Evolutionary conservation across 228 moss, liverwort and hornwort species (phyloP), one percentile per base, ranked within the genome.

Genomic region (Sphagnum magellanicum): DNA sequence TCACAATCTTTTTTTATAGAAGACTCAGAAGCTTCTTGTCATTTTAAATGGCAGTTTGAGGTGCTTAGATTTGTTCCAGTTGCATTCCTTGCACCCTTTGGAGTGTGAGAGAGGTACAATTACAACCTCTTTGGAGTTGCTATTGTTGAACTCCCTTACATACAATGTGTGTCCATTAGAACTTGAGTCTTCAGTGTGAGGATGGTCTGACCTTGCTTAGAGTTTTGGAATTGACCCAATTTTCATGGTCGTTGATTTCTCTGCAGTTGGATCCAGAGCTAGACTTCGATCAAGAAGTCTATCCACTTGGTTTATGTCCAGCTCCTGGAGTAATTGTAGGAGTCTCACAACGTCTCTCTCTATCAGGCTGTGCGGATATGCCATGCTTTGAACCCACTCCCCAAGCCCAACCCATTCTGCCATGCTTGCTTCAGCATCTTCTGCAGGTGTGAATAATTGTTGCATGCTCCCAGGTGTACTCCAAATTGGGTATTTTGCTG

Each of bases 351-450:
- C 85, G 94, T 73, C 75, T 94, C 16, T 89, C 94, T 64, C 88
- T 94, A 32, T 88, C 91, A 69, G 86, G 84, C 67, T 84, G 86
- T 69, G 79, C 89, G 50, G 70, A 79, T 11, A 91, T 89, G 94
- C 94, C 94, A 50, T 94, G 91, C 77, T 94, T 94, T 79, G 94
- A 94, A 78, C 94, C 94, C 48, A 94, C 89, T 67, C 94, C 91
- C 62, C 94, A 94, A 84, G 89, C 94, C 52, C 94, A 94, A 76
- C 94, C 94, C 66, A 94, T 94, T 70, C 80, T 94, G 51, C 94
- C 94, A 16, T 91, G 84, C 81, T 75, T 94, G 72, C 83, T 94
- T 50, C 89, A 91, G 74, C 91, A 94, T 80, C 76, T 94, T 57
- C 79, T 94, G 66, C 94, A 94, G 94, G 94, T 77, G 68, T 68